A percentile compares a stretch with the other conserved stretches of the same genome.
phyloP scores from a whole-genome alignment of 768 basidiomycete genomes.

The Collybia sp. region DNA sequence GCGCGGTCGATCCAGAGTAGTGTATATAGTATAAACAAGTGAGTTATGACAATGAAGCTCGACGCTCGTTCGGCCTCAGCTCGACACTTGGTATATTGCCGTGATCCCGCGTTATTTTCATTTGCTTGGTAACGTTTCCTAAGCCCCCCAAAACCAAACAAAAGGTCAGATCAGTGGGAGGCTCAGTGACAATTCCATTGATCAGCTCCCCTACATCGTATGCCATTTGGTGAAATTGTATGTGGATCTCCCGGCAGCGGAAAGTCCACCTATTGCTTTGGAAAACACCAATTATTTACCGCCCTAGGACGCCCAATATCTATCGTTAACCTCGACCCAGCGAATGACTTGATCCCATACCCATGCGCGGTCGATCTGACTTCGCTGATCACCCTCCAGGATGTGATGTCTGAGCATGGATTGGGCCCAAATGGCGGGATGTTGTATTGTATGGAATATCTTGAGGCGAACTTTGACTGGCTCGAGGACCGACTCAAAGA shows the following conservation, averaged over 20 bases:
- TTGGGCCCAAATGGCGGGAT: constrained; percentile 96
- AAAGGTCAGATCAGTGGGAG: too few species aligned
- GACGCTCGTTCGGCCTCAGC: too few species aligned
- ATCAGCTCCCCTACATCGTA: constrained; percentile 22
- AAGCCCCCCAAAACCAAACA: too few species aligned
- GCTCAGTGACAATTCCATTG: too few species aligned
- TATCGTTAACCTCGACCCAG: constrained; percentile 94
- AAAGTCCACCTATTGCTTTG: constrained; percentile 86
- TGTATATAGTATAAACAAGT: too few species aligned
- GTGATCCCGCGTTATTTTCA: too few species aligned
- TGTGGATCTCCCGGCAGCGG: constrained; percentile 85
- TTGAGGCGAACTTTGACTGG: constrained; percentile 94
- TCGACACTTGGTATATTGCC: too few species aligned
- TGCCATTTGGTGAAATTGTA: constrained; percentile 89
- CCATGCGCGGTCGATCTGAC: constrained; percentile 87
- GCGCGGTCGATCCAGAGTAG: too few species aligned
- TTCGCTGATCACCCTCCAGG: constrained; percentile 79
- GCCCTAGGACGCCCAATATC: constrained; percentile 84
- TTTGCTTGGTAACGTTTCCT: too few species aligned
- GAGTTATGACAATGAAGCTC: too few species aligned
- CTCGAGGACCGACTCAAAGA: constrained; percentile 63
- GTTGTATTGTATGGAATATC: constrained; percentile 95
- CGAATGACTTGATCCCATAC: constrained; percentile 86
- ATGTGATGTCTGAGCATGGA: constrained; percentile 79
- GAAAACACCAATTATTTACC: constrained; percentile 84